Evolutionary conservation across 2,329 filamentous ascomycete genomes (phyloP), one percentile per base, ranked within the genome.

Genomic region (Aspergillus candidus): DNA sequence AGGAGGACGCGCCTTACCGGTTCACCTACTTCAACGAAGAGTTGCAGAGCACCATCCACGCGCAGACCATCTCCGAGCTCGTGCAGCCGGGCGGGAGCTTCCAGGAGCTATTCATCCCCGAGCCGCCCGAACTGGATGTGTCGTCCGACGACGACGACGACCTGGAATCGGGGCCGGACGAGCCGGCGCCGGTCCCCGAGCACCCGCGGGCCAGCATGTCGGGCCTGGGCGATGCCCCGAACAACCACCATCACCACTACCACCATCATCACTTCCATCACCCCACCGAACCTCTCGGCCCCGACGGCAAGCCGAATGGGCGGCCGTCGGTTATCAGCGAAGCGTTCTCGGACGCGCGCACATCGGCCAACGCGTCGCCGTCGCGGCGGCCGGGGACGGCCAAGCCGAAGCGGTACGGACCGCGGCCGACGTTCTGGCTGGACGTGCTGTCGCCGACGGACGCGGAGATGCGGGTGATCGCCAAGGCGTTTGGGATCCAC

Each of bases 21-120:
- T 98, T 96, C 65, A 97, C 93, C 0, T 98, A 98, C 66, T 98
- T 98, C 75, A 97, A 97, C 65, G 93, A 97, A 62, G 88, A 95
- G 51, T 88, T 97, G 44, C 85, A 88, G 58, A 94, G 87, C 65
- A 98, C 93, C 0, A 94, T 98, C 49, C 93, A 98, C 66, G 93
- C 89, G 48, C 88, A 94, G 66, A 93, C 86, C 0, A 95, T 98
- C 45, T 94, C 89, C 2, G 93, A 96, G 63, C 77, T 98, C 14
- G 78, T 94, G 7, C 89, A 95, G 54, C 83, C 87, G 0, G 93
- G 88, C 5, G 79, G 83, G 48, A 86, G 79, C 35, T 98, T 98
- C 63, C 78, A 77, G 47, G 87, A 95, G 56, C 77, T 98, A 0
- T 98, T 98, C 61, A 79, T 94, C 15, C 93, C 93, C 1, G 88